Evolutionary conservation across 352 stramenopile genomes (phyloP).

Genomic region (Pythium pyrilobum): DNA sequence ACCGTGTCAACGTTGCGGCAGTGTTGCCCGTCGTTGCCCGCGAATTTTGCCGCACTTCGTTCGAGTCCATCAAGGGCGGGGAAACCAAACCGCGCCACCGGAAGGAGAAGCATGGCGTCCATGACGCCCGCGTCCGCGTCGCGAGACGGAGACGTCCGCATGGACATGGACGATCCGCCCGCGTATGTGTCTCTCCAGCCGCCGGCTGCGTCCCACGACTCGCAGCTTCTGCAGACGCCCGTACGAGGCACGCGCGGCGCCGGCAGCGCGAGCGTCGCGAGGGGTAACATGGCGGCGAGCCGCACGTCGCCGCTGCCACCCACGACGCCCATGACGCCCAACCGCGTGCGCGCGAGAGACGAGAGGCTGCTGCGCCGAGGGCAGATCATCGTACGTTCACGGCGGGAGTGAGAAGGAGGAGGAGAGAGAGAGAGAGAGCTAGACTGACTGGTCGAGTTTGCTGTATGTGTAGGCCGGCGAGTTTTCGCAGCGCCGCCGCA

Average conservation of each 20-base stretch:
- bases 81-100: not conserved
- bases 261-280: not conserved
- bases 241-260: not conserved
- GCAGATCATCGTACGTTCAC: slow-evolving; percentile 23
- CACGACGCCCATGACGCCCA: slow-evolving; percentile 19
- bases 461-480: slow-evolving; percentile 17
- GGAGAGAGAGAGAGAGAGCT: not conserved
- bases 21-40: not conserved
- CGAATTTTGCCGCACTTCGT: not conserved
- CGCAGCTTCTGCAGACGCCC: slow-evolving; percentile 6
- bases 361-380: slow-evolving; percentile 20
- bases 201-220: not conserved
- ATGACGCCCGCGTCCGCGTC: not conserved
- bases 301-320: slow-evolving; percentile 12
- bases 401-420: not conserved
- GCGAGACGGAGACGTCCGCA: slow-evolving; percentile 10
- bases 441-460: not conserved
- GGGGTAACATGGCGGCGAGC: not conserved
- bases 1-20: not conserved
- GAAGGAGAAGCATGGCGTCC: not conserved
- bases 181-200: not conserved
- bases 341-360: slow-evolving; percentile 21
- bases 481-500: slow-evolving; percentile 22
- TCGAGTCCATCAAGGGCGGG: not conserved
- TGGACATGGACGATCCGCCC: slow-evolving; percentile 10